These are phyloP conservation scores for Malus hybrid DNA, from an alignment of 331 rosid genomes.

Conservation along the genomic window DNA sequence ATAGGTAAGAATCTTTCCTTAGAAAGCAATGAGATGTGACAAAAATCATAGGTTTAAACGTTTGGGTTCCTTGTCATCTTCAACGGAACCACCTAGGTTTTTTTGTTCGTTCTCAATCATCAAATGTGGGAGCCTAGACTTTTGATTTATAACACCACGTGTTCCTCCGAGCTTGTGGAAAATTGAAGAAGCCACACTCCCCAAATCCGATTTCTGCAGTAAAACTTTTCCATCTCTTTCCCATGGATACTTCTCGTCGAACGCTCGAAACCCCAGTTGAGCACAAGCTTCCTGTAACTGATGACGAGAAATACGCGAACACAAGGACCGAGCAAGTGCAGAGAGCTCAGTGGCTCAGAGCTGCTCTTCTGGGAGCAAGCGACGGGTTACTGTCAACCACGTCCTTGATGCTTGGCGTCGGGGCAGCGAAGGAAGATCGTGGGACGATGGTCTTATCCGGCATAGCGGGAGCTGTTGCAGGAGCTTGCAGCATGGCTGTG, in stretches of 20 bases:
- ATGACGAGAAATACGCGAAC: not conserved
- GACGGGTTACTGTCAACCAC: slow-evolving; percentile 3
- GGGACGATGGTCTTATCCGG: slow-evolving; percentile 8
- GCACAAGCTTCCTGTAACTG: slow-evolving; percentile 2
- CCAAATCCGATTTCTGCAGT: not conserved
- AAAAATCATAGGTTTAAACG: slow-evolving; percentile 1
- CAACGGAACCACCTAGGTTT: not conserved
- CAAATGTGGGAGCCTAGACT: not conserved
- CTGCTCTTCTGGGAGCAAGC: slow-evolving; percentile 7
- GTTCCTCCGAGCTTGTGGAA: slow-evolving; percentile 2
- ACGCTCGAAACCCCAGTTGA: not conserved
- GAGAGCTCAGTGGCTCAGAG: slow-evolving; percentile 17
- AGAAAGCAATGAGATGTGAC: not conserved
- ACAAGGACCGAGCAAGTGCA: not conserved
- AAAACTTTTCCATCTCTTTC: not conserved
- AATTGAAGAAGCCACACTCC: slow-evolving; percentile 8
- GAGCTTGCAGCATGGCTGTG: slow-evolving; percentile 24
- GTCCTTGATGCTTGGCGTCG: slow-evolving; percentile 15
- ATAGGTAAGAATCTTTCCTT: not conserved
- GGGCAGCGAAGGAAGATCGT: slow-evolving; percentile 7
- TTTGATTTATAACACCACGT: not conserved
- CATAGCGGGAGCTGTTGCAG: slow-evolving; percentile 13
- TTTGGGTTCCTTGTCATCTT: not conserved
- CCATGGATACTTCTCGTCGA: not conserved
- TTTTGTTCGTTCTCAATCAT: not conserved